Conservation (phyloP, 192 early-diverging fungal species). For the Rhizoclosmatium sp. region DNA sequence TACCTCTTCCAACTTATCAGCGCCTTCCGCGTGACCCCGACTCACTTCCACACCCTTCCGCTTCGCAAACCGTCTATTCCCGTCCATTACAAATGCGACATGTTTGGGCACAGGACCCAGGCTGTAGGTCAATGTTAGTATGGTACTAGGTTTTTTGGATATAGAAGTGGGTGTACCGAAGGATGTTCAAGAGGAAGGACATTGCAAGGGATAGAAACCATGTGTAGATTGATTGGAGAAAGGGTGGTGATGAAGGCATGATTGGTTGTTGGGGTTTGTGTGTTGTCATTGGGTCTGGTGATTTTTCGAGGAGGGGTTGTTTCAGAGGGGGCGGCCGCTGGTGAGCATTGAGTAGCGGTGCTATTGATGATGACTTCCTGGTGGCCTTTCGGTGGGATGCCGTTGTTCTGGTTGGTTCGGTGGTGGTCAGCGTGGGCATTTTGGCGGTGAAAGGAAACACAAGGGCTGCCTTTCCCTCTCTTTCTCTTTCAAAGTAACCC, state of each 20-base stretch:
- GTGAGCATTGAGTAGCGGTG: no score
- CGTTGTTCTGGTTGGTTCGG: no score
- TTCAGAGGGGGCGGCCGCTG: no score
- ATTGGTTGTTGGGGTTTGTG: background rate
- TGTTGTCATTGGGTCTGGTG: background rate
- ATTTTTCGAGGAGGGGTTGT: no score
- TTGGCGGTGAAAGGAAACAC: no score
- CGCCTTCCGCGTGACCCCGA: conserved; percentile 84
- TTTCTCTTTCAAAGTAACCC: background rate
- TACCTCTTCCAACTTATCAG: conserved; percentile 80
- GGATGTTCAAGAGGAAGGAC: conserved; percentile 9
- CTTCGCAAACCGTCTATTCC: conserved; percentile 92
- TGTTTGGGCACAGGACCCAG: conserved; percentile 88
- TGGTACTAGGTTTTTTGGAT: background rate
- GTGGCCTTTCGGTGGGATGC: no score
- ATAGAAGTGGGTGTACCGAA: background rate
- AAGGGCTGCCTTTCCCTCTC: conserved; percentile 13
- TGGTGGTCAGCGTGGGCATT: no score
- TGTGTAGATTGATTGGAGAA: background rate
- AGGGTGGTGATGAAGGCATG: background rate
- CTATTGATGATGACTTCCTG: no score
- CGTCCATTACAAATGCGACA: conserved; percentile 97
- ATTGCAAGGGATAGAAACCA: background rate
- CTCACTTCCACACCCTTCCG: conserved; percentile 55
- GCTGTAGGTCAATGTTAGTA: conserved; percentile 18